phyloP scores from a whole-genome alignment of 257 asterid genomes.

The Linaria vulgaris region DNA sequence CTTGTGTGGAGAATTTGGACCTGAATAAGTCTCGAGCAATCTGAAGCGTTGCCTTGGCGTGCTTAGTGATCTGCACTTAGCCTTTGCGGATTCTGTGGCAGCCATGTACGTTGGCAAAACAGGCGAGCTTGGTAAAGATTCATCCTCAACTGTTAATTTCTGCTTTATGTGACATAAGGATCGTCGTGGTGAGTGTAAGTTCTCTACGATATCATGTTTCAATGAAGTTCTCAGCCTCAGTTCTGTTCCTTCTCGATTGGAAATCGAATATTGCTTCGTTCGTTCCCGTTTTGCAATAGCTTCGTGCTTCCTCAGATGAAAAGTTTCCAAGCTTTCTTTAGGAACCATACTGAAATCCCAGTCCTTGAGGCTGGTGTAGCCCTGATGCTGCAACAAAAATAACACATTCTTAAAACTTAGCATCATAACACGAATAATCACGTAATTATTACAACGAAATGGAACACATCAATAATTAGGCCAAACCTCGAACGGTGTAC shows the following conservation, averaged over 20 bases:
- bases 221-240: slow-evolving; percentile 35
- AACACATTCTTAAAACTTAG: neutral
- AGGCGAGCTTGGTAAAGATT: slow-evolving; percentile 61
- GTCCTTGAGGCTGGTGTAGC: slow-evolving; percentile 42
- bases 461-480: too few species aligned
- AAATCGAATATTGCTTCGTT: slow-evolving; percentile 72
- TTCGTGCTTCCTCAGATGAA: slow-evolving; percentile 57
- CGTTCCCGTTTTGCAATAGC: slow-evolving; percentile 66
- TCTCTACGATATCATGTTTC: slow-evolving; percentile 45
- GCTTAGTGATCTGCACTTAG: slow-evolving; percentile 74
- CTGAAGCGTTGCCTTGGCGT: slow-evolving; percentile 69
- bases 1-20: slow-evolving; percentile 58
- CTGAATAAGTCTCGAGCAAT: slow-evolving; percentile 54
- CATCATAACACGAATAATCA: neutral
- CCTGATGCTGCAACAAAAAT: slow-evolving; percentile 38
- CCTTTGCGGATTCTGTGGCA: slow-evolving; percentile 81
- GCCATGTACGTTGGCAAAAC: slow-evolving; percentile 76
- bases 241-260: slow-evolving; percentile 52
- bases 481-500: too few species aligned
- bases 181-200: slow-evolving; percentile 57
- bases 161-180: slow-evolving; percentile 61
- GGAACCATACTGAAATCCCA: slow-evolving; percentile 62
- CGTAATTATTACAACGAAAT: too few species aligned
- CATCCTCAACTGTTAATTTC: slow-evolving; percentile 51
- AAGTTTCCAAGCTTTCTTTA: slow-evolving; percentile 52